These are phyloP conservation scores for Kwoniella newhampshirensis DNA, from an alignment of 768 basidiomycete genomes.

Conservation along the genomic window DNA sequence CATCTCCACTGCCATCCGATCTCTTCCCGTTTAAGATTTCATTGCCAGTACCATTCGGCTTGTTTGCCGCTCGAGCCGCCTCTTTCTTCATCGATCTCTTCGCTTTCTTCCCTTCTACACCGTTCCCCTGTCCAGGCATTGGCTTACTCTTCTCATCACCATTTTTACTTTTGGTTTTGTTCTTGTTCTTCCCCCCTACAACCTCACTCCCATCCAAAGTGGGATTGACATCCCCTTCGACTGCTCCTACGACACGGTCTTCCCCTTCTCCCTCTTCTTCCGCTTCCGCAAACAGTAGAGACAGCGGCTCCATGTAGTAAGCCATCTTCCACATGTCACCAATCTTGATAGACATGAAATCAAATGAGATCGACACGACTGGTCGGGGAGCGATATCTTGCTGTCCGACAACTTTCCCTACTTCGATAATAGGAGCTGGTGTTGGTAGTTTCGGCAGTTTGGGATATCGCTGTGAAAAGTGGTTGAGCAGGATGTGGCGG, in stretches of 20 bases:
- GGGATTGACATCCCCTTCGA: constrained; percentile 22
- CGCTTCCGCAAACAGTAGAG: constrained; percentile 54
- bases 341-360: constrained; percentile 69
- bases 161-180: not conserved
- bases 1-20: not conserved
- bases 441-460: constrained; percentile 68
- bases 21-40: not conserved
- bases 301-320: constrained; percentile 71
- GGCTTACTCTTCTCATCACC: not conserved
- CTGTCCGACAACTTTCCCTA: constrained; percentile 31
- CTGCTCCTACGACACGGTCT: constrained; percentile 19
- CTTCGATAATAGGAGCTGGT: constrained; percentile 11
- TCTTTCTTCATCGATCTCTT: constrained; percentile 11
- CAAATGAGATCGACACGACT: constrained; percentile 74
- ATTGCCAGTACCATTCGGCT: not conserved
- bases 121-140: not conserved
- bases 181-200: not conserved
- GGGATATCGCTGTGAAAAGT: constrained; percentile 92
- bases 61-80: not conserved
- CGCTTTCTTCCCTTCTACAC: constrained; percentile 5
- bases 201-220: constrained; percentile 10
- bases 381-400: constrained; percentile 52
- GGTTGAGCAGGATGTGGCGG: constrained; percentile 80
- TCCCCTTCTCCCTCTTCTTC: constrained; percentile 49
- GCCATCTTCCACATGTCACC: constrained; percentile 83